Evolutionary conservation across 768 basidiomycete genomes (phyloP).

Genomic region (Rhodotorula toruloides): DNA sequence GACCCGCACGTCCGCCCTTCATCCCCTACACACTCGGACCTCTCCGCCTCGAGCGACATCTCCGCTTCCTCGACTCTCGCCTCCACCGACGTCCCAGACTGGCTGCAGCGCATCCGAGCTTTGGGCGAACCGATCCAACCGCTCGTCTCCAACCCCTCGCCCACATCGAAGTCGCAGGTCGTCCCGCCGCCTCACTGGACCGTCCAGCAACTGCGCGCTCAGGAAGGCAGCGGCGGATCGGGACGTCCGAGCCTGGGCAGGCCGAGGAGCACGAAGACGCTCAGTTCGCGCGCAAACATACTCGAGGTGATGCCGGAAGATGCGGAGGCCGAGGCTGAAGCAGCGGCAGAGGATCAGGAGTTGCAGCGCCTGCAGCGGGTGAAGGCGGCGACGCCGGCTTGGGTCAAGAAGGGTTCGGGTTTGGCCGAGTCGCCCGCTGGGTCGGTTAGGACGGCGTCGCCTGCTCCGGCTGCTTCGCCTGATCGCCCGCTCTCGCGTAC

Average conservation of each 20-base stretch:
- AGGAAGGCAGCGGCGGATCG: neutral
- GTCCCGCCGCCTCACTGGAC: conserved; percentile 27
- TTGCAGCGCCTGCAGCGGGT: neutral
- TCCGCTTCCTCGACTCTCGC: neutral
- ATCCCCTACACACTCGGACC: conserved; percentile 3
- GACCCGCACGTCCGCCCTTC: neutral
- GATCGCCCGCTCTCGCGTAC: conserved; percentile 10
- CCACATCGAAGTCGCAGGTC: neutral
- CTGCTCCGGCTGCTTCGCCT: neutral
- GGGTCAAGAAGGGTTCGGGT: conserved; percentile 9
- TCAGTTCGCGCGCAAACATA: neutral
- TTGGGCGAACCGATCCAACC: conserved; percentile 32
- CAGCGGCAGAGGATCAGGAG: conserved; percentile 8
- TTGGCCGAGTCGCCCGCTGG: neutral
- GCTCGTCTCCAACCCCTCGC: neutral
- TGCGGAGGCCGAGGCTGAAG: conserved; percentile 20
- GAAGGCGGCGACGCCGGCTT: conserved; percentile 8
- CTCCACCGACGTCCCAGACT: conserved; percentile 24
- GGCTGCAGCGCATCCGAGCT: conserved; percentile 27
- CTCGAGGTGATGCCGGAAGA: conserved; percentile 21
- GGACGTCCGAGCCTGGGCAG: conserved; percentile 1
- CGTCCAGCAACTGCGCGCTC: conserved; percentile 21
- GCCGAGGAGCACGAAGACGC: conserved; percentile 12
- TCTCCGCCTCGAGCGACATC: neutral
- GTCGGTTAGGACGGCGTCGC: neutral